Evolutionary conservation across 768 basidiomycete species (phyloP), one percentile per base, ranked within the genome.

Genomic region (Astraeus odoratus): DNA sequence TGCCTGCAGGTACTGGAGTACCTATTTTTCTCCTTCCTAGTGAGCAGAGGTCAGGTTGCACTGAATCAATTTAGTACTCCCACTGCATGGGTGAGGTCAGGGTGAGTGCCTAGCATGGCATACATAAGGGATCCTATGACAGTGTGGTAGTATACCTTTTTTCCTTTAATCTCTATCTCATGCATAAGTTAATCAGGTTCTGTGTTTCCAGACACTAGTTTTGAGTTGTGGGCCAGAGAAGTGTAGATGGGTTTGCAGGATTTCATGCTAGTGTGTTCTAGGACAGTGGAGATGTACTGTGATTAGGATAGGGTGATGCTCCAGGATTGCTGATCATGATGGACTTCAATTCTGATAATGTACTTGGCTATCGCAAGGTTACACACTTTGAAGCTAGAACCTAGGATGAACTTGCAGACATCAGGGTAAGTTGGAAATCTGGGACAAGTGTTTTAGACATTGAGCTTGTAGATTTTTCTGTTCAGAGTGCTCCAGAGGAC

Each of bases 311-410:
- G 35, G 15, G 58, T 48, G 39, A 70, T 55, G 8, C 58, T 64
- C 0, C 49, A 43, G 1, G 43, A 35, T 12, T 44, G 34, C 2
- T 38, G 37, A 35, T 72, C 50, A 5, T 61, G 33, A 3, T 38
- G 40, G 44, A 72, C 51, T 31, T 63, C 42, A 20, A 71, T 50
- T 4, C 68, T 63, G 4, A 70, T 55, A 2, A 70, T 42, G 48
- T 49, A 61, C 13, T 47, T 41, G 22, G 46, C 48, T 26, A 42
- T 30, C n/a, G 42, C 44, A 7, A 52, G 25, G 12, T 52, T 1
- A 34, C 43, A 26, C 1, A 9, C 25, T 1, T 8, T 12, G 23
- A 41, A 41, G 3, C 24, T 8, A 18, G 42, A 43, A 6, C 42
- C 16, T 16, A 50, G 38, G 31, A 35, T 34, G 33, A 16, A 34